Evolutionary conservation across 192 early-diverging fungal species (phyloP), one percentile per base, ranked within the genome.

Genomic region (Umbelopsis sp.): DNA sequence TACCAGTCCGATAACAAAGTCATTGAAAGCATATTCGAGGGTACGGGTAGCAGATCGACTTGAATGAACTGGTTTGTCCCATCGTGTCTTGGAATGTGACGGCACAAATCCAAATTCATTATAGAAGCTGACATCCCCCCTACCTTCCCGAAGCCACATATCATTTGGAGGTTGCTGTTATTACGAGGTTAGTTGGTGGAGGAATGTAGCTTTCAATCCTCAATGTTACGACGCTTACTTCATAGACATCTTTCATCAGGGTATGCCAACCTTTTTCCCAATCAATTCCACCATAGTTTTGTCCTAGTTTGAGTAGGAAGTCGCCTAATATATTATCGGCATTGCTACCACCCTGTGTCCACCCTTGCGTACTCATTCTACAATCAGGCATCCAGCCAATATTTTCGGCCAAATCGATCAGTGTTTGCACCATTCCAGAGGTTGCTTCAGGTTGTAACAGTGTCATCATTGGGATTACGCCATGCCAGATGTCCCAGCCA

Each of bases 1-100:
- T n/a, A 80, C 66, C 31, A 59, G 25, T 9, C 22, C 69, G 16
- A 80, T 52, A 20, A 56, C 43, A 50, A 80, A 80, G 32, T 80
- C 78, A 12, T 53, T 75, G 47, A 76, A 80, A 9, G 78, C 67
- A 54, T 80, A 80, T 50, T 80, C 78, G 4, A 80, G 45, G 1
- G 78, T 80, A 12, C 78, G 52, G 10, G 77, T 41, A n/a, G 51
- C 70, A 59, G 51, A 56, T 5, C 70, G 70, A 10, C 26, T 62
- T 17, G 56, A 62, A 32, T 0, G 4, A 6, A 17, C 17, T 7
- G 66, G 66, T 32, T 68, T 43, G 31, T 36, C 75, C 24, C 52
- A 75, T 3, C 12, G 21, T 11, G 26, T 34, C 26, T 4, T 14
- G 0, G 31, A 17, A 44, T 65, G 34, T 12, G 26, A 41, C 24